These are phyloP conservation scores for Pythium aphanidermatum DNA, from an alignment of 352 stramenopile genomes.

Conservation along the genomic window DNA sequence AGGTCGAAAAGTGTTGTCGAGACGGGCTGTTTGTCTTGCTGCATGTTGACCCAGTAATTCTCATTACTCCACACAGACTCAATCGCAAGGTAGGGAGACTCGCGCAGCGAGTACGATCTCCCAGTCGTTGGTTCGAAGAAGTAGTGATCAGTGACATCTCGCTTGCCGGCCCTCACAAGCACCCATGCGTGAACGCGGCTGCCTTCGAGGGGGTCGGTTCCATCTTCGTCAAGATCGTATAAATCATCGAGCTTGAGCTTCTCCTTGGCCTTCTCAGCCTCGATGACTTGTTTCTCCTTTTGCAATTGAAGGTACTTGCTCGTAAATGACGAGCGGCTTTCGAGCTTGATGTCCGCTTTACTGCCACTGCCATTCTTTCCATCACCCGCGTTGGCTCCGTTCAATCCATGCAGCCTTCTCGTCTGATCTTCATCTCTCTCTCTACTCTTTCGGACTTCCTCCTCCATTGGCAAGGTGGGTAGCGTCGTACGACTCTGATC, in stretches of 20 bases:
- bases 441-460: constrained; percentile 36
- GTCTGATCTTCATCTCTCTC: constrained; percentile 27
- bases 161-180: constrained; percentile 87
- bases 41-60: constrained; percentile 97
- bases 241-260: constrained; percentile 33
- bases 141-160: constrained; percentile 74
- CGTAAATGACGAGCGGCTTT: constrained; percentile 53
- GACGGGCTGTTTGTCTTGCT: constrained; percentile 46
- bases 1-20: constrained; percentile 78
- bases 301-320: constrained; percentile 62
- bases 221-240: constrained; percentile 61
- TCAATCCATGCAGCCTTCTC: constrained; percentile 7
- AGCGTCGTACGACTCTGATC: constrained; percentile 84
- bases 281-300: constrained; percentile 39
- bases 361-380: constrained; percentile 17
- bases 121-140: constrained; percentile 94
- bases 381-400: neutral
- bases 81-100: constrained; percentile 82
- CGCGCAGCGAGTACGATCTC: constrained; percentile 63
- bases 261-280: constrained; percentile 30
- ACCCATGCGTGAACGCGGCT: constrained; percentile 89
- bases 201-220: constrained; percentile 64
- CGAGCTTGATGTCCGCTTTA: constrained; percentile 26
- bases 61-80: constrained; percentile 92
- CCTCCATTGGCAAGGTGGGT: constrained; percentile 47